These are phyloP conservation scores for Myochromella boudieri DNA, from an alignment of 768 basidiomycete genomes.

Conservation along the genomic window DNA sequence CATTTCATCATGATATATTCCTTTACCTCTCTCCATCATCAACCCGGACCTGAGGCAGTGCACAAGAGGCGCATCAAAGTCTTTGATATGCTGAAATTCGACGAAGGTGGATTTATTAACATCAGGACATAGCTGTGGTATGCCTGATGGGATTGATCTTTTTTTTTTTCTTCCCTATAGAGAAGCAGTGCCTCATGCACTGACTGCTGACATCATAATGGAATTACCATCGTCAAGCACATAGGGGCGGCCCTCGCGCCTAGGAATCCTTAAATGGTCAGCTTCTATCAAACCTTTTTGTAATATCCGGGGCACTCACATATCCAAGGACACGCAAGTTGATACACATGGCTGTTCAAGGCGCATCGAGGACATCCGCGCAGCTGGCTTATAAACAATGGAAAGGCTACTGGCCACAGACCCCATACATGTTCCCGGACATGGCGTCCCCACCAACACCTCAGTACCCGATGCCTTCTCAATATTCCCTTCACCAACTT, in stretches of 20 bases:
- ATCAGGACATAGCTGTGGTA: neutral
- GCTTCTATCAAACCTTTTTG: constrained; percentile 1
- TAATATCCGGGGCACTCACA: constrained; percentile 4
- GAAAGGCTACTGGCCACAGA: neutral
- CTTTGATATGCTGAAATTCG: neutral
- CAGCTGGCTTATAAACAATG: constrained; percentile 1
- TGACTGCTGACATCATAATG: neutral
- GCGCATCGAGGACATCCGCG: constrained; percentile 1
- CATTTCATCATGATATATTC: constrained; percentile 6
- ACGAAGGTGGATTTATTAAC: neutral
- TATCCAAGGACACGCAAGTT: constrained; percentile 4
- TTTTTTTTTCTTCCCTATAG: neutral
- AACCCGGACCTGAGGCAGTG: neutral
- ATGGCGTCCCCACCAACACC: neutral
- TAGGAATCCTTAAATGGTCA: neutral
- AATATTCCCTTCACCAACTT: constrained; percentile 33
- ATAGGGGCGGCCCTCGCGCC: neutral
- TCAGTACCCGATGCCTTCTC: neutral
- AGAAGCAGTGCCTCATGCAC: neutral
- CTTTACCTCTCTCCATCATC: neutral
- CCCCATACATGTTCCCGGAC: neutral
- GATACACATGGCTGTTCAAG: constrained; percentile 14
- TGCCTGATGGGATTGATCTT: neutral
- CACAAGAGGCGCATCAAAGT: neutral
- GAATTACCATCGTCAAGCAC: neutral